phyloP scores from a whole-genome alignment of 345 rosid species.

The Theobroma cacao region DNA sequence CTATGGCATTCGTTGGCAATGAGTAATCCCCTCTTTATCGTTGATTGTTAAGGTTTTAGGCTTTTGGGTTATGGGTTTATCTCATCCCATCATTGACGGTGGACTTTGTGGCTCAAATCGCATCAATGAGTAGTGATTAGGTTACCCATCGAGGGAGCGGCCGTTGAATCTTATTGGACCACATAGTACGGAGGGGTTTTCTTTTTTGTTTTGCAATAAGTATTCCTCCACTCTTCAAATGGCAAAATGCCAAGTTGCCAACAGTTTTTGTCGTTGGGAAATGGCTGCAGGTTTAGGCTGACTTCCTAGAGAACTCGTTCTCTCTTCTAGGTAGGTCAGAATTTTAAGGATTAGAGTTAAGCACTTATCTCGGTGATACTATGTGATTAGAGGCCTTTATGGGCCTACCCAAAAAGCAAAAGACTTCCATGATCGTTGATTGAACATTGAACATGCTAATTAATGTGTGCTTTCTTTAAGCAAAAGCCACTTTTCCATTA shows the following conservation, averaged over 20 bases:
- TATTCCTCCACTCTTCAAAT: neutral
- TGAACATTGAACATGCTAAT: neutral
- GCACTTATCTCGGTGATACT: neutral
- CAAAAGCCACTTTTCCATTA: neutral
- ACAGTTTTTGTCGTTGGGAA: neutral
- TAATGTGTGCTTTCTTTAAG: neutral
- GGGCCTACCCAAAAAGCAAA: neutral
- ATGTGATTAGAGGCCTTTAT: neutral
- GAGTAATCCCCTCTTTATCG: neutral
- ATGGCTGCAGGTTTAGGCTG: neutral
- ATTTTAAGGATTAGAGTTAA: neutral
- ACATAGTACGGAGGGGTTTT: neutral
- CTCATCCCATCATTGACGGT: constrained; percentile 15
- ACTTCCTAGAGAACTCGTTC: neutral
- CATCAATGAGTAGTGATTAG: neutral
- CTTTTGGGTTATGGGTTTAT: neutral
- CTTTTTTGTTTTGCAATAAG: neutral
- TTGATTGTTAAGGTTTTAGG: neutral
- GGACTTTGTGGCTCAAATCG: constrained; percentile 22
- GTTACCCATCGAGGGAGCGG: neutral
- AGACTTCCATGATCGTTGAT: neutral
- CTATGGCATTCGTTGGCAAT: constrained; percentile 6
- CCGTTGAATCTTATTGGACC: constrained; percentile 16
- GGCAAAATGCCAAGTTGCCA: neutral
- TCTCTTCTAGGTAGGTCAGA: neutral